Conservation (phyloP, 169 alveolate species). For the Cryptosporidium parvum region DNA sequence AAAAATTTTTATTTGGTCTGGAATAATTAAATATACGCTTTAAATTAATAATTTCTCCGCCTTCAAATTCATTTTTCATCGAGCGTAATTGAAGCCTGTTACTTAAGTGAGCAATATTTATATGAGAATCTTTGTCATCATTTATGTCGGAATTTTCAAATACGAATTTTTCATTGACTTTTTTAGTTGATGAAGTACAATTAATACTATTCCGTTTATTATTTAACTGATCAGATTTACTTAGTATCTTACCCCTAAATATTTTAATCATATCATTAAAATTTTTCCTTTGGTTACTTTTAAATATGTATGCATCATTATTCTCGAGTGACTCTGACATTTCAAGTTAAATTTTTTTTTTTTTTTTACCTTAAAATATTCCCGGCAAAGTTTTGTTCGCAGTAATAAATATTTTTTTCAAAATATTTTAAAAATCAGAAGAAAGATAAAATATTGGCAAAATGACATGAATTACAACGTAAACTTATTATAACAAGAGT, state of each 20-base stretch:
- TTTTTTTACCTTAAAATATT: neutral
- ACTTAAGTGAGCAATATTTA: neutral
- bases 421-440: neutral
- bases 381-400: constrained; percentile 9
- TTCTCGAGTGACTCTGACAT: constrained; percentile 7
- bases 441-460: neutral
- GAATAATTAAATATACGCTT: neutral
- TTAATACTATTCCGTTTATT: neutral
- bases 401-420: neutral
- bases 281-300: neutral
- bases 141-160: neutral
- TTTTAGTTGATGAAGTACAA: neutral
- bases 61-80: neutral
- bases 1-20: neutral
- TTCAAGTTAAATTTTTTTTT: constrained; percentile 1
- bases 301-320: constrained; percentile 14
- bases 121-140: neutral
- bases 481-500: too few relatives aligned
- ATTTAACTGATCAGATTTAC: neutral
- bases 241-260: neutral
- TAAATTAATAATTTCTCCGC: neutral
- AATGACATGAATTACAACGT: neutral
- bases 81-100: neutral
- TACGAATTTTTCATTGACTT: neutral
- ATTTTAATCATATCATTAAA: constrained; percentile 6